Conservation (phyloP, 495 filamentous ascomycete species). For the Neurospora sp. region DNA sequence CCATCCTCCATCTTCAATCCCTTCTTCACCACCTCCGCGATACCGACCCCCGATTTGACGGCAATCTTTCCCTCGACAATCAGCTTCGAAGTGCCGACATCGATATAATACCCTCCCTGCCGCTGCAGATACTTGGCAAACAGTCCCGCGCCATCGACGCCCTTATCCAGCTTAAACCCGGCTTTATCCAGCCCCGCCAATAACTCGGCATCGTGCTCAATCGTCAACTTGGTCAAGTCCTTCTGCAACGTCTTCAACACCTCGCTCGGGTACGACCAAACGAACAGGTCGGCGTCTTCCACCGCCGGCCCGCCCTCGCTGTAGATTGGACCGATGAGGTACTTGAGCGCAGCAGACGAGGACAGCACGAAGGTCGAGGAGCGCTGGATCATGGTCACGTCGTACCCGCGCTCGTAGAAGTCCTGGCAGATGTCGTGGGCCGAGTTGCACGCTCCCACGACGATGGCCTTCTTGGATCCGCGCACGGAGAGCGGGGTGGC, state of each 20-base stretch:
- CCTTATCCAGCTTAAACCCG: conserved; percentile 61
- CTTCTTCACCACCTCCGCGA: conserved; percentile 48
- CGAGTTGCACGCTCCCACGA: conserved; percentile 75
- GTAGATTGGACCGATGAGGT: conserved; percentile 50
- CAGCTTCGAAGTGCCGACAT: conserved; percentile 63
- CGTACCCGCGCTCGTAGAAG: conserved; percentile 67
- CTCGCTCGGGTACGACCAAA: conserved; percentile 46
- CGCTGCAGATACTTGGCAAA: conserved; percentile 66
- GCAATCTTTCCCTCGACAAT: conserved; percentile 69
- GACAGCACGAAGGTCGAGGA: conserved; percentile 63
- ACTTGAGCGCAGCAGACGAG: conserved; percentile 34
- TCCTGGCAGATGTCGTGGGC: conserved; percentile 78
- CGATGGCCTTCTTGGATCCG: conserved; percentile 55
- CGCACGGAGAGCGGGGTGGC: conserved; percentile 23
- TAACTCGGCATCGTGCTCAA: conserved; percentile 39
- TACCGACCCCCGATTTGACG: conserved; percentile 61
- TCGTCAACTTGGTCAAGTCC: conserved; percentile 38
- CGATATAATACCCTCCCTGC: conserved; percentile 74
- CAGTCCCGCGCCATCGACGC: conserved; percentile 55
- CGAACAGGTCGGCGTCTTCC: conserved; percentile 54
- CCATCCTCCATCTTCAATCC: conserved; percentile 60
- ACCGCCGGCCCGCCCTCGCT: conserved; percentile 48
- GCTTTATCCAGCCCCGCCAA: conserved; percentile 52
- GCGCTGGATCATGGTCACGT: conserved; percentile 79
- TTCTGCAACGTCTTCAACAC: conserved; percentile 46